Base-by-base conservation (phyloP, 2,329 filamentous ascomycete genomes). In the Aureobasidium lini region DNA sequence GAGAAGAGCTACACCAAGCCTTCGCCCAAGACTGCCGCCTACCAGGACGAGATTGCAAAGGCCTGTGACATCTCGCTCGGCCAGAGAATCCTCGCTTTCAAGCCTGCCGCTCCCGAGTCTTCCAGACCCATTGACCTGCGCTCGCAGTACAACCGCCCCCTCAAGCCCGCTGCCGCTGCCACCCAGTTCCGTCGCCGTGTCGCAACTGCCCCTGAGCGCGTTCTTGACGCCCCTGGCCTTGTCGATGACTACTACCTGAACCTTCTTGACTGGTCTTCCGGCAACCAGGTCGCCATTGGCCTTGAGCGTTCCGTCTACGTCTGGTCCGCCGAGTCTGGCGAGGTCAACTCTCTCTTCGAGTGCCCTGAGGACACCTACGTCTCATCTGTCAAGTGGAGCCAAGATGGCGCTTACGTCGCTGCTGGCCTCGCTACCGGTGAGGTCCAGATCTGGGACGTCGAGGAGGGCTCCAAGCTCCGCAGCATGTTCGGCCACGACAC, bases 201-300 rank as follows among this genome's bases (percentile, higher is more conserved):
- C 61, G 88, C 94, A 57, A 96, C 94, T 7, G 91, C 93, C 11
- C 94, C 94, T 10, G 94, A 99, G 76, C 89, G 94, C 64, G 94
- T 99, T 13, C 84, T 99, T 29, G 94, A 99, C 75, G 94, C 94
- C 4, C 94, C 94, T 6, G 94, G 93, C 59, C 84, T 99, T 57
- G 88, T 97, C 62, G 94, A 99, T 69, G 94, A 99, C 78, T 99
- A 97, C 82, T 99, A 99, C 75, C 88, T 99, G 68, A 99, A 99
- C 80, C 82, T 99, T 40, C 85, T 99, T 29, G 94, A 99, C 79
- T 99, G 94, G 94, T 96, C 92, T 71, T 94, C 91, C 6, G 87
- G 89, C 62, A 99, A 99, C 80, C 94, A 99, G 75, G 93, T 99
- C 58, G 94, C 94, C 50, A 97, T 99, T 71, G 94, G 93, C 60